These are phyloP conservation scores for Ganoderma lingzhi DNA, from an alignment of 1,284 basidiomycete species.

Conservation along the genomic window DNA sequence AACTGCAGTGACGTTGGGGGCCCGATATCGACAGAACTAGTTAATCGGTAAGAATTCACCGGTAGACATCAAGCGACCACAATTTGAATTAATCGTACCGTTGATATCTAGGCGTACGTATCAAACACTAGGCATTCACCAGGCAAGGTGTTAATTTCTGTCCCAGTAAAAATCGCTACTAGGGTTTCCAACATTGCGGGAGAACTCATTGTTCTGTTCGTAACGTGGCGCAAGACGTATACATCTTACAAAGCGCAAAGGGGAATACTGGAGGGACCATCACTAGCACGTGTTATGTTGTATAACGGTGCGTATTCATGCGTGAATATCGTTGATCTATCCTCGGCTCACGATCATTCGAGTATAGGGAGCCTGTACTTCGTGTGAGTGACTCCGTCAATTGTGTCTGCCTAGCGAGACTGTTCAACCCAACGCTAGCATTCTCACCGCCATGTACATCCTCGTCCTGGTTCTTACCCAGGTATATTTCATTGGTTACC, in stretches of 20 bases:
- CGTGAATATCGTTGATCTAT: not conserved
- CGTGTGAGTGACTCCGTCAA: not conserved
- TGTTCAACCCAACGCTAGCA: not conserved
- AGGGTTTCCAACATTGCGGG: not conserved
- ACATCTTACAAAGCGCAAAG: not conserved
- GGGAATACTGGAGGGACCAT: not conserved
- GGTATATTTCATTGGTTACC: not conserved
- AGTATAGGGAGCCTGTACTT: not conserved
- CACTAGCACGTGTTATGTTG: not conserved
- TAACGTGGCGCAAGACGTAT: not conserved
- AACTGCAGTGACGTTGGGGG: not conserved
- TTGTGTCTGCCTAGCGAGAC: not conserved
- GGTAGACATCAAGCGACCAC: no score
- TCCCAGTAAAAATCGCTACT: not conserved
- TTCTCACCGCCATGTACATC: not conserved
- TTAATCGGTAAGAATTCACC: no score
- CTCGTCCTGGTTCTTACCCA: not conserved
- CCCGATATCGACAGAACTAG: no score
- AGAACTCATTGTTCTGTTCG: not conserved
- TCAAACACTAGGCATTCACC: not conserved
- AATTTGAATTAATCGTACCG: no score
- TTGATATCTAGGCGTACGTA: not conserved
- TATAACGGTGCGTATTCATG: not conserved
- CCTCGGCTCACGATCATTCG: not conserved
- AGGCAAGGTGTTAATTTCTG: not conserved